phyloP scores from a whole-genome alignment of 139 green algal species.

The Nannochloris sp. region DNA sequence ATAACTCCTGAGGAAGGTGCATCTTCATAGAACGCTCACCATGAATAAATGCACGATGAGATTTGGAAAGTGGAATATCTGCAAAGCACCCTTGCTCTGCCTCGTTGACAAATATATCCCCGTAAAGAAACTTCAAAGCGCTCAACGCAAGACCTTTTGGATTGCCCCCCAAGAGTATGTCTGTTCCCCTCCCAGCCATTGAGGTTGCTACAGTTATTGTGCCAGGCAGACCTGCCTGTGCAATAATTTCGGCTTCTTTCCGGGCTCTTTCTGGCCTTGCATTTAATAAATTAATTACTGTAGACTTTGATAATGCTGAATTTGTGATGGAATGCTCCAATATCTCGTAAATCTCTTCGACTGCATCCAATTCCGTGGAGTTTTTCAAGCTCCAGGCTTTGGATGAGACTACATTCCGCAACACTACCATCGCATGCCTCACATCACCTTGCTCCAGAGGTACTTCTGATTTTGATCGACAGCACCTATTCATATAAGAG shows the following conservation, averaged over 20 bases:
- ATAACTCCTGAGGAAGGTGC: no score
- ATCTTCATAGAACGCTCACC: no score
- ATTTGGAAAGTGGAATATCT: no score
- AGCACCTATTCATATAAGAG: no score
- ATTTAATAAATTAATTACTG: constrained; percentile 36
- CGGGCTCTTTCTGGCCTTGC: constrained; percentile 58
- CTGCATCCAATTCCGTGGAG: not conserved
- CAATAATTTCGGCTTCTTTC: constrained; percentile 67
- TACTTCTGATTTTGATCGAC: no score
- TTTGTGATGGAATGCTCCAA: not conserved
- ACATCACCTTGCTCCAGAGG: constrained; percentile 56
- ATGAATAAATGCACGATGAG: no score
- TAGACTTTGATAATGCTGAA: not conserved
- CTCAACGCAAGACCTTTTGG: constrained; percentile 38
- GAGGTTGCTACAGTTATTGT: constrained; percentile 70
- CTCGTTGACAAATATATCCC: no score
- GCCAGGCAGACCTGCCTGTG: constrained; percentile 53
- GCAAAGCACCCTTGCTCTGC: no score
- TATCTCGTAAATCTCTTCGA: not conserved
- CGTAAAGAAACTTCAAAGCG: not conserved
- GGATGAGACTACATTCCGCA: not conserved
- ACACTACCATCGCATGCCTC: not conserved
- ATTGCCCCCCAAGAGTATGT: constrained; percentile 76
- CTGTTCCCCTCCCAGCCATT: constrained; percentile 71
- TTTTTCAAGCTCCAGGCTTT: not conserved